Evolutionary conservation across 2,329 filamentous ascomycete species (phyloP).

Genomic region (Daldinia eschscholtzii): DNA sequence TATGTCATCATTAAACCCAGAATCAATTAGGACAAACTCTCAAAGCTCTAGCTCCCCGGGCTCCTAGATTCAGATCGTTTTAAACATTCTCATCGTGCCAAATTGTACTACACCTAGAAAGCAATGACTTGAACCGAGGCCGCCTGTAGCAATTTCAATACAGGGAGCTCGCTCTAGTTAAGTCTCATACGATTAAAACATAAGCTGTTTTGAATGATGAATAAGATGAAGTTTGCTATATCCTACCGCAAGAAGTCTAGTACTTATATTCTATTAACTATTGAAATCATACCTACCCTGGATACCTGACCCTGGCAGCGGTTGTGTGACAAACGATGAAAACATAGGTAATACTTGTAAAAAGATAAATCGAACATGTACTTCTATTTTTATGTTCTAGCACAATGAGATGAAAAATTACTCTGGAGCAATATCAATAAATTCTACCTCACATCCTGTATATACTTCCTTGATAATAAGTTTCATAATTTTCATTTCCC

Average conservation of each 20-base stretch:
- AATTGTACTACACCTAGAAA: background rate
- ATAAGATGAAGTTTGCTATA: background rate
- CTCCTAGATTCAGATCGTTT: background rate
- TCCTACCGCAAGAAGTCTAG: background rate
- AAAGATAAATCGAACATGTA: too few species aligned
- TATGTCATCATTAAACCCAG: conserved; percentile 21
- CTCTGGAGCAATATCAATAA: too few species aligned
- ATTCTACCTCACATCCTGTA: too few species aligned
- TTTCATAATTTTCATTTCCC: too few species aligned
- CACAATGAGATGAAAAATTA: too few species aligned
- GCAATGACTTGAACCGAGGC: background rate
- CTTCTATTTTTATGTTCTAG: too few species aligned
- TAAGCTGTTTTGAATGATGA: background rate
- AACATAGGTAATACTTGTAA: too few species aligned
- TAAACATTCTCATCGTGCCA: background rate
- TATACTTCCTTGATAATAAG: too few species aligned
- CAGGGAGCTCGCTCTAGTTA: background rate
- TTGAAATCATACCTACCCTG: too few species aligned
- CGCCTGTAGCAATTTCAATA: background rate
- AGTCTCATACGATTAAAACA: background rate
- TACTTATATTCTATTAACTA: too few species aligned
- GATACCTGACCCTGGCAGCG: too few species aligned
- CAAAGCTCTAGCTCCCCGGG: background rate
- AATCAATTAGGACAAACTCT: conserved; percentile 18
- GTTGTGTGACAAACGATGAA: too few species aligned